These are phyloP conservation scores for Musa schizocarpa DNA, from an alignment of 176 grass and related monocot species.

Conservation along the genomic window DNA sequence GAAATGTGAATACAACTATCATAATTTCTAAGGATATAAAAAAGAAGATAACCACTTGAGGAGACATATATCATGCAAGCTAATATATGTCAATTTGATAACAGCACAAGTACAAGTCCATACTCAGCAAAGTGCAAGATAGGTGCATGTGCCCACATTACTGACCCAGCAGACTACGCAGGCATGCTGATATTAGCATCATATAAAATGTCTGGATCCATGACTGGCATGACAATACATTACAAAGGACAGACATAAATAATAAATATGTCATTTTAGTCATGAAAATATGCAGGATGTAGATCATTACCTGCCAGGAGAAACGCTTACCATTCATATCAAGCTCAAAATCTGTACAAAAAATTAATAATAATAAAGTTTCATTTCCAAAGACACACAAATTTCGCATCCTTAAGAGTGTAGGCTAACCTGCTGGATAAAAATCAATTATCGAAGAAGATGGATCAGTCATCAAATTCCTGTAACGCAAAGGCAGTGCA, in stretches of 20 bases:
- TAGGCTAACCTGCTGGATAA: conserved; percentile 36
- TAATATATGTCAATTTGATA: too few species aligned
- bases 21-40: too few species aligned
- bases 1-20: too few species aligned
- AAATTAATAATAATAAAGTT: background rate
- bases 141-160: background rate
- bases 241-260: background rate
- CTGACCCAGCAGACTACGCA: background rate
- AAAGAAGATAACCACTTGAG: too few species aligned
- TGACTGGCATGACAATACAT: background rate
- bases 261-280: background rate
- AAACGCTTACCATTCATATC: conserved; percentile 35
- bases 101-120: too few species aligned
- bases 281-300: too few species aligned
- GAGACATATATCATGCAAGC: too few species aligned
- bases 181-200: background rate
- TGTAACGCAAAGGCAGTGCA: conserved; percentile 36
- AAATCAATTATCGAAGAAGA: conserved; percentile 37
- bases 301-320: conserved; percentile 34
- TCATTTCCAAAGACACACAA: background rate
- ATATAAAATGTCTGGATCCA: background rate
- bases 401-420: background rate
- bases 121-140: background rate
- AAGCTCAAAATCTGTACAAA: conserved; percentile 35
- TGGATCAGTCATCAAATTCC: conserved; percentile 38